Evolutionary conservation across 139 green algal genomes (phyloP), one percentile per base, ranked within the genome.

Genomic region (Coelastrella sp.): DNA sequence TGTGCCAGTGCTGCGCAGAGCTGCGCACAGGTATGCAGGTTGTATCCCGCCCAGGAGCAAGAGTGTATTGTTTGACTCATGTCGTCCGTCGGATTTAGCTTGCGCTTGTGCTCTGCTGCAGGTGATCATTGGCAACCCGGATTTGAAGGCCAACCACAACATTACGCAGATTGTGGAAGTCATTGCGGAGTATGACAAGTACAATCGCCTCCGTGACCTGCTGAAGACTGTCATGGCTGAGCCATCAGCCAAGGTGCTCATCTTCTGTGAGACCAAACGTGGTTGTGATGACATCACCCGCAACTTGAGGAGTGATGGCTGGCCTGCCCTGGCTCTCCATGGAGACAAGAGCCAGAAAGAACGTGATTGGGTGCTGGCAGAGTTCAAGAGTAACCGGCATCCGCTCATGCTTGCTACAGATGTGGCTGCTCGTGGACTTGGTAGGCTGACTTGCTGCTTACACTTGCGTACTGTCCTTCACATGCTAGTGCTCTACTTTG

Each of bases 351-450:
- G 90, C 54, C 98, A 99, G 94, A 93, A 96, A 57, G 98, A 99
- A 92, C 93, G 98, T n/a, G 97, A 99, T 86, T 98, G 97, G 97
- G 92, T 92, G 84, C 93, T 98, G 81, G 91, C 94, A 64, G 96
- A 98, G 92, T 99, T 99, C 93, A 99, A 98, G 93, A 91, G 61
- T 58, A 95, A 96, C 22, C 95, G 93, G 68, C 95, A 96, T 85
- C 97, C 96, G 6, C 95, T 99, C 88, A 97, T 99, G 96, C 92
- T 99, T 13, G 98, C 97, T n/a, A 99, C 97, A 23, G 97, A 99
- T 90, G 98, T 99, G 20, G 97, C 97, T 20, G 97, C 97, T 32
- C 94, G 97, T 13, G 97, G 97, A 57, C 93, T 99, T 89, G 97
- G 96, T 98, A 94, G 79, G 95, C 85, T 11, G 66, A 78, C 16